Conservation (phyloP, 2,329 filamentous ascomycete genomes). For the Chrysosphaeria jannelii region DNA sequence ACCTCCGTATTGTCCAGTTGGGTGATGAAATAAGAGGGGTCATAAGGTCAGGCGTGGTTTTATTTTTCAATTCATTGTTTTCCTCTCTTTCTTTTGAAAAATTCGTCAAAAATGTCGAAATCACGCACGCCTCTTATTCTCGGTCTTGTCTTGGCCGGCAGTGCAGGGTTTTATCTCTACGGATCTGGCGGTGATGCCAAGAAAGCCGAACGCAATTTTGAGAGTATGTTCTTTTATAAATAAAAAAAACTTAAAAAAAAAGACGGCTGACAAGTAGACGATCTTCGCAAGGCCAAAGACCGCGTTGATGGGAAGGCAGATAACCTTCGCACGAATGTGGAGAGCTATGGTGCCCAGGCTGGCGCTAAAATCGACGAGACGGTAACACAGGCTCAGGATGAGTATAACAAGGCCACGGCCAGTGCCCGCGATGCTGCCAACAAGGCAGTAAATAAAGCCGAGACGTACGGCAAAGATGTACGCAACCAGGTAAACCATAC, state of each 20-base stretch:
- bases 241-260: neutral
- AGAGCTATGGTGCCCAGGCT: constrained; percentile 27
- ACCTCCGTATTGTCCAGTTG: too few species aligned
- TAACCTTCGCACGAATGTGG: constrained; percentile 33
- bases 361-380: constrained; percentile 37
- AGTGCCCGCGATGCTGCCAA: constrained; percentile 41
- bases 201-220: constrained; percentile 58
- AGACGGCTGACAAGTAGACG: constrained; percentile 25
- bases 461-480: constrained; percentile 30
- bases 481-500: constrained; percentile 31
- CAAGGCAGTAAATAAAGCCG: constrained; percentile 55
- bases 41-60: too few species aligned
- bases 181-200: constrained; percentile 52
- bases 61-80: too few species aligned
- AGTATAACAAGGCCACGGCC: constrained; percentile 10
- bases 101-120: constrained; percentile 13
- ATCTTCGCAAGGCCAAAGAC: constrained; percentile 37
- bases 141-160: constrained; percentile 32
- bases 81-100: neutral
- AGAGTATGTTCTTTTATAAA: constrained; percentile 29
- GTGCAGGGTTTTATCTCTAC: constrained; percentile 76
- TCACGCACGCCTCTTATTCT: constrained; percentile 18
- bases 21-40: too few species aligned
- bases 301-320: constrained; percentile 33
- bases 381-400: constrained; percentile 34